Evolutionary conservation across 768 basidiomycete species (phyloP).

Genomic region (Pleurotus cornucopiae): DNA sequence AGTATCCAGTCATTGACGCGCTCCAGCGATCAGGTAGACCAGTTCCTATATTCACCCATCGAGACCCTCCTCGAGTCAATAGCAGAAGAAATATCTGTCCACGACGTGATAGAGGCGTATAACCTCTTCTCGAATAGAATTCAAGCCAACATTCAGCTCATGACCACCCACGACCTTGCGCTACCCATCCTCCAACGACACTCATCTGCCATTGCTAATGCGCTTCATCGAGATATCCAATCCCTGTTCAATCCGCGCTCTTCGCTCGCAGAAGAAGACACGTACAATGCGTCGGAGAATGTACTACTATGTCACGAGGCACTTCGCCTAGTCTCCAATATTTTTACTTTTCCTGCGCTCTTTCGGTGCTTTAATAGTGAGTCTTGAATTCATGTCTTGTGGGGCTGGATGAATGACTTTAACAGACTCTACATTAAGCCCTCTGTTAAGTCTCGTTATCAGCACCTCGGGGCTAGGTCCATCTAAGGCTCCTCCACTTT

Average conservation of each 20-base stretch:
- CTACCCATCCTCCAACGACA: slow-evolving; percentile 24
- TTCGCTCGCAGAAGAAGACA: slow-evolving; percentile 1
- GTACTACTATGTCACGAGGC: slow-evolving; percentile 49
- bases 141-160: slow-evolving; percentile 20
- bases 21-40: slow-evolving; percentile 1
- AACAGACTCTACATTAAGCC: not conserved
- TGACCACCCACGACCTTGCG: not conserved
- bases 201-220: slow-evolving; percentile 30
- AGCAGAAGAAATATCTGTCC: slow-evolving; percentile 32
- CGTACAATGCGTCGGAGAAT: slow-evolving; percentile 30
- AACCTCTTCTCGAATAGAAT: slow-evolving; percentile 44
- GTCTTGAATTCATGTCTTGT: slow-evolving; percentile 15
- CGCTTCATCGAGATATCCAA: slow-evolving; percentile 49
- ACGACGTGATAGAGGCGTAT: slow-evolving; percentile 64
- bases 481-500: slow-evolving; percentile 4
- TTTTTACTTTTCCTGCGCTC: slow-evolving; percentile 45
- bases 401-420: too few species aligned
- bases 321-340: slow-evolving; percentile 43
- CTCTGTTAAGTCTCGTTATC: not conserved
- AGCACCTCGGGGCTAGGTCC: not conserved
- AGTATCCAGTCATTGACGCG: too few species aligned
- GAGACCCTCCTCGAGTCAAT: slow-evolving; percentile 44
- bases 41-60: slow-evolving; percentile 32
- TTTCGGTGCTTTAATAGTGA: slow-evolving; percentile 45
- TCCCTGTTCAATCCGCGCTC: slow-evolving; percentile 35